phyloP scores from a whole-genome alignment of 2,329 filamentous ascomycete genomes.

The Exophiala calicioides region DNA sequence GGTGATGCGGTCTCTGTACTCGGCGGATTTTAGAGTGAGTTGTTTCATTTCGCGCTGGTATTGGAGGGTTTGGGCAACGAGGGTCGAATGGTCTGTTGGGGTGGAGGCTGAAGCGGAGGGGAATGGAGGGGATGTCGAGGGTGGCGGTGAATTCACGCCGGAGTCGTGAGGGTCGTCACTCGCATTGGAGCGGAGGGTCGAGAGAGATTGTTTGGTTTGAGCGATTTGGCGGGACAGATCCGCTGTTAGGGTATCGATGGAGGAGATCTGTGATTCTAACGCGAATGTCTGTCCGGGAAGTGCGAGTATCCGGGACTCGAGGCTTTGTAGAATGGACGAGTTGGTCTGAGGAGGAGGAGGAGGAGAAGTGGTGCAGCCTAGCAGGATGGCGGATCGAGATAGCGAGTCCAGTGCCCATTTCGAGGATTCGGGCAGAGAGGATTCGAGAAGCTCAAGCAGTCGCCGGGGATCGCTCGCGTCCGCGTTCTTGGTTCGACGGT shows the following conservation, averaged over 20 bases:
- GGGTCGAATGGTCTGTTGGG: slow-evolving; percentile 40
- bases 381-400: slow-evolving; percentile 12
- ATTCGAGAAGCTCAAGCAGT: slow-evolving; percentile 8
- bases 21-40: slow-evolving; percentile 66
- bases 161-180: neutral
- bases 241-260: slow-evolving; percentile 12
- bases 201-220: slow-evolving; percentile 25
- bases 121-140: slow-evolving; percentile 2
- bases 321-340: slow-evolving; percentile 1
- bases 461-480: neutral
- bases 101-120: slow-evolving; percentile 51
- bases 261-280: slow-evolving; percentile 55
- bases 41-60: slow-evolving; percentile 70
- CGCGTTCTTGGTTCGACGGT: neutral
- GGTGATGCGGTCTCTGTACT: slow-evolving; percentile 61
- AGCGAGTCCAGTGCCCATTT: slow-evolving; percentile 17
- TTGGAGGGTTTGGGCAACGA: slow-evolving; percentile 72
- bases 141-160: slow-evolving; percentile 2
- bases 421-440: slow-evolving; percentile 8
- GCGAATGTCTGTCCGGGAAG: slow-evolving; percentile 58
- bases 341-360: slow-evolving; percentile 28
- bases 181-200: neutral
- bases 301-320: slow-evolving; percentile 47
- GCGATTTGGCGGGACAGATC: slow-evolving; percentile 26
- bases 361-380: slow-evolving; percentile 5